phyloP scores from a whole-genome alignment of 2,329 filamentous ascomycete genomes.

The Colletotrichum tabaci region DNA sequence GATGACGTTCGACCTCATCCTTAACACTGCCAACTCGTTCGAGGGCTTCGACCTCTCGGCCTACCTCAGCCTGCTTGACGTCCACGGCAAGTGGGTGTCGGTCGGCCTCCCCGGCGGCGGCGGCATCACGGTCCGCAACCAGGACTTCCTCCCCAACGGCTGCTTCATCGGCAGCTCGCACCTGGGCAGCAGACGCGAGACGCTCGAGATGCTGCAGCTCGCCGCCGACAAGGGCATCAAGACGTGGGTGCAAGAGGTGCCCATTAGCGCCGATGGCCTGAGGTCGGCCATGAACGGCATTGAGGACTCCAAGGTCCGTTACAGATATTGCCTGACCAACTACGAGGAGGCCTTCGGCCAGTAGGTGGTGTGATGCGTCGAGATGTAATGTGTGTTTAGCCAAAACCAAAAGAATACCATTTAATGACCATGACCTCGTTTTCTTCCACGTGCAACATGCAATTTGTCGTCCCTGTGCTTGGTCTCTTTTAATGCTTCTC shows the following conservation, averaged over 20 bases:
- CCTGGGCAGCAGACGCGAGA: conserved; percentile 79
- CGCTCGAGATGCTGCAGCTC: conserved; percentile 79
- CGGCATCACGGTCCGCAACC: conserved; percentile 78
- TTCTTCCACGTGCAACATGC: no score
- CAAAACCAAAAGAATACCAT: conserved; percentile 26
- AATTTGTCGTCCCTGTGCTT: no score
- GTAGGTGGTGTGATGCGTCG: conserved; percentile 44
- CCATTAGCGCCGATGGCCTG: conserved; percentile 80
- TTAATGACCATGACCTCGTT: conserved; percentile 1
- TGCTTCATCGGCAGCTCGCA: conserved; percentile 80
- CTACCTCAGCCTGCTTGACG: conserved; percentile 85
- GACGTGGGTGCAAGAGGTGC: conserved; percentile 81
- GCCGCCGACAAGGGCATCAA: conserved; percentile 78
- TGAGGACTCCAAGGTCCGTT: conserved; percentile 79
- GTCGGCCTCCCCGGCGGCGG: conserved; percentile 86
- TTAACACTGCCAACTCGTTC: conserved; percentile 81
- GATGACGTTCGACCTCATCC: conserved; percentile 81
- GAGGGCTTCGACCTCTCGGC: conserved; percentile 77
- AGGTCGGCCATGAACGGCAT: conserved; percentile 79
- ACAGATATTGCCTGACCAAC: conserved; percentile 81
- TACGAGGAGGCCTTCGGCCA: conserved; percentile 78
- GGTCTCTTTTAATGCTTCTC: no score
- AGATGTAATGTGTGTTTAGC: conserved; percentile 26
- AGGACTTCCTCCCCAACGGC: conserved; percentile 83
- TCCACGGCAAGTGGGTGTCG: conserved; percentile 85